Base-by-base conservation (phyloP, 306 rosid genomes). In the Vigna radiata region DNA sequence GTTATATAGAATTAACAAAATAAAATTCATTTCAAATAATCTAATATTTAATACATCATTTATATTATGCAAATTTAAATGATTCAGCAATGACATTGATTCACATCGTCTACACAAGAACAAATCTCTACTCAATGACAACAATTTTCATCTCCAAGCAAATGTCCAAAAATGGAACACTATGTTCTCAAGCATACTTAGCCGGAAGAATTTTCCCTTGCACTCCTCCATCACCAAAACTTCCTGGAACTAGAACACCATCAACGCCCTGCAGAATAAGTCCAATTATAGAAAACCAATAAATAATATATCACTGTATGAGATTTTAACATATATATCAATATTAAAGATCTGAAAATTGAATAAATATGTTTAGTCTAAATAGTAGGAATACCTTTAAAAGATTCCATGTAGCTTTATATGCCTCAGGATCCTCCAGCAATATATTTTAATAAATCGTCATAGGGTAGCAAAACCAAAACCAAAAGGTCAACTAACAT, bases 111-210 rank as follows among this genome's bases (percentile, higher is more conserved):
- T 19, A 19, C 21, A 95, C 90, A 12, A 95, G 90, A 80, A 92
- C 83, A 83, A 95, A 92, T 56, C 85, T 90, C 19, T 68, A 87
- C 73, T 95, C 98, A 54, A 95, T 89, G 50, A 95, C 98, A 77
- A 97, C 96, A 77, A 89, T 83, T 84, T 95, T 97, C 98, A 95
- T 85, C 62, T 96, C 98, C 60, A 95, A 71, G 81, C 97, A 95
- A 72, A 95, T 95, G 41, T 97, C 97, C 0, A 95, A 92, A 85
- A 60, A 95, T 3, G 98, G 98, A 84, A 95, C 83, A 46, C 73
- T 84, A 17, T 86, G 77, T 78, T 95, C 97, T 77, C 96, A 83
- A 37, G 96, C 96, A 83, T 89, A 89, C 80, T 88, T 95, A 66
- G 96, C 90, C 65, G 97, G 97, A 68, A 95, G 92, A 76, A 90